These are phyloP conservation scores for Porcisia hertigi DNA, from an alignment of 208 protist species.

Conservation along the genomic window DNA sequence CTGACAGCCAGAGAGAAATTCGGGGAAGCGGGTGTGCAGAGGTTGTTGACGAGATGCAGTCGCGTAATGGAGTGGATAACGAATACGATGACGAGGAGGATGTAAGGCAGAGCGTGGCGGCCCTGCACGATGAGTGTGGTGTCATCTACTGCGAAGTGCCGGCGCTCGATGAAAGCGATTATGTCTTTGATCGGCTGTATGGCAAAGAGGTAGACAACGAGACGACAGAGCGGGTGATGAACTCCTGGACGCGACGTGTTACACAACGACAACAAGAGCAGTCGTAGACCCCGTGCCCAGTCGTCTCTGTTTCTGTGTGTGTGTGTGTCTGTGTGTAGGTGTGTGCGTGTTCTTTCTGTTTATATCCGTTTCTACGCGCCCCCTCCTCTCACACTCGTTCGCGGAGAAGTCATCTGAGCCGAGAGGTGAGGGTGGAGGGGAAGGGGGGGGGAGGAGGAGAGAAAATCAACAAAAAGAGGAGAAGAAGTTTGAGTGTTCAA, in stretches of 20 bases:
- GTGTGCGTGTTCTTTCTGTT: neutral
- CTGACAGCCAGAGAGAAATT: neutral
- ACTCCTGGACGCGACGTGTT: slow-evolving; percentile 55
- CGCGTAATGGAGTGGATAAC: neutral
- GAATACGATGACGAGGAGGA: slow-evolving; percentile 4
- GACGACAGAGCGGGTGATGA: slow-evolving; percentile 43
- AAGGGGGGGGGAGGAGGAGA: too few relatives aligned
- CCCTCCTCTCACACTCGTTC: neutral
- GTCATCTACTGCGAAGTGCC: slow-evolving; percentile 73
- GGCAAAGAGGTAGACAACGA: slow-evolving; percentile 47
- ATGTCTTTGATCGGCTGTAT: slow-evolving; percentile 55
- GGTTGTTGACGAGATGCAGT: neutral
- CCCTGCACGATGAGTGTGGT: slow-evolving; percentile 41
- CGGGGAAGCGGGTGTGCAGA: neutral
- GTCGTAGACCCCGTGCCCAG: neutral
- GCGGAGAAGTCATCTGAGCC: neutral
- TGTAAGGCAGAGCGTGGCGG: slow-evolving; percentile 10
- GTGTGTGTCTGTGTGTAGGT: neutral
- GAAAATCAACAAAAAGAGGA: too few relatives aligned
- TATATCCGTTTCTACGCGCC: neutral
- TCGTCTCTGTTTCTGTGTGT: neutral
- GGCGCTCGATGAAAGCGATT: slow-evolving; percentile 52
- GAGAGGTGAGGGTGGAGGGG: too few relatives aligned
- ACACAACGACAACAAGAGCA: slow-evolving; percentile 3
- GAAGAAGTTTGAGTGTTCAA: too few relatives aligned